Conservation (phyloP, 1,284 basidiomycete genomes). For the Sanghuangporus weigelae region DNA sequence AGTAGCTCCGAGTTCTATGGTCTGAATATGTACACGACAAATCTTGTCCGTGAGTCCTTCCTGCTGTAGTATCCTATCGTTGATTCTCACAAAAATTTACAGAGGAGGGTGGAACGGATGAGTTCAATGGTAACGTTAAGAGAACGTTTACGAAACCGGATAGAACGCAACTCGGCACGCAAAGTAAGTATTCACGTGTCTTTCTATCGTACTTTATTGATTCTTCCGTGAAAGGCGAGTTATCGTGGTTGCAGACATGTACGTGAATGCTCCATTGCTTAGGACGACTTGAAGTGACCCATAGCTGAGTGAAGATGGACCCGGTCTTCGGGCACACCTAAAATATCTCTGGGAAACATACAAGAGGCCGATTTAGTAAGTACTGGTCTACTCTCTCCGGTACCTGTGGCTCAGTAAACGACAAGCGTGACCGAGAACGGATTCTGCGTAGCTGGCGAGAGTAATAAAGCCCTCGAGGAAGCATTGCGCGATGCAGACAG, state of each 20-base stretch:
- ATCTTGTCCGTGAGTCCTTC: constrained; percentile 31
- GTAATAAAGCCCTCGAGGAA: constrained; percentile 29
- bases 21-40: constrained; percentile 70
- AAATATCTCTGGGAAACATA: constrained; percentile 73
- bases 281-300: not conserved
- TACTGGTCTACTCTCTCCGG: not conserved
- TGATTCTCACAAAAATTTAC: not conserved
- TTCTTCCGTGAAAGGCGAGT: not conserved
- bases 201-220: not conserved
- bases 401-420: not conserved
- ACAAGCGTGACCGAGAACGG: constrained; percentile 60
- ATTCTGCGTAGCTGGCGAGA: constrained; percentile 66
- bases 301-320: constrained; percentile 7
- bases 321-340: constrained; percentile 58
- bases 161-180: constrained; percentile 61
- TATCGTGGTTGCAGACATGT: not conserved
- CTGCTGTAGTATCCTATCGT: not conserved
- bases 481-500: constrained; percentile 62
- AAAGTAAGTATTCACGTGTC: constrained; percentile 25
- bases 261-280: not conserved
- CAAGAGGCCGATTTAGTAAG: constrained; percentile 52
- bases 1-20: constrained; percentile 70
- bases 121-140: constrained; percentile 21
- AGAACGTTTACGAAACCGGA: constrained; percentile 57
- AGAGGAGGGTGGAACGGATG: constrained; percentile 36